These are phyloP conservation scores for Zygosaccharomyces lentus DNA, from an alignment of 805 yeast species.

Conservation along the genomic window DNA sequence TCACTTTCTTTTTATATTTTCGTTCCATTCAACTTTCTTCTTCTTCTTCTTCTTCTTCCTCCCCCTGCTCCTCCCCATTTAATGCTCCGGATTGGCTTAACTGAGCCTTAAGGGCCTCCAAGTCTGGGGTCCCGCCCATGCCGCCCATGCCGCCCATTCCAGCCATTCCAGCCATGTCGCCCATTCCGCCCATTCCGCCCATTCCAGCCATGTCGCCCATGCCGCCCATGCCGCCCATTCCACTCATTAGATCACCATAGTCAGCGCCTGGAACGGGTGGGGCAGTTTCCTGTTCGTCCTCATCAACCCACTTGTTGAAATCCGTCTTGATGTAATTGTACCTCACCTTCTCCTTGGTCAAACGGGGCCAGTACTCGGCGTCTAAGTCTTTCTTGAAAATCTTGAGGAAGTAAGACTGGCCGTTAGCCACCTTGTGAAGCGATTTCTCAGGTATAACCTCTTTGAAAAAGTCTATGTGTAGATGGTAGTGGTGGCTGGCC, in stretches of 20 bases:
- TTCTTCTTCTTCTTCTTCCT: conserved; percentile 32
- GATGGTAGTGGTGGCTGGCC: conserved; percentile 46
- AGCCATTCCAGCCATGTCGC: conserved; percentile 26
- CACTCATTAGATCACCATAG: conserved; percentile 23
- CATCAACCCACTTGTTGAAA: conserved; percentile 97
- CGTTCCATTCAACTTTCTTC: conserved; percentile 18
- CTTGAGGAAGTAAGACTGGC: conserved; percentile 52
- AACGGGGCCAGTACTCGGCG: conserved; percentile 91
- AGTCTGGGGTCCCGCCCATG: conserved; percentile 16
- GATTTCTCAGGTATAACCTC: conserved; percentile 68
- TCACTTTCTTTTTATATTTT: background rate
- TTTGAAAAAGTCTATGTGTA: conserved; percentile 70
- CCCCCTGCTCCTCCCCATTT: conserved; percentile 30
- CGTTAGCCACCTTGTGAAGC: conserved; percentile 48
- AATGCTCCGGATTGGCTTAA: conserved; percentile 32
- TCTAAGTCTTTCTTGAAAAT: conserved; percentile 64
- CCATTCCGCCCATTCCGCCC: conserved; percentile 41
- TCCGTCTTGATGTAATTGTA: conserved; percentile 84
- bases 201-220: conserved; percentile 35
- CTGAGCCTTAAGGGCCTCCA: conserved; percentile 40
- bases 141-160: conserved; percentile 1
- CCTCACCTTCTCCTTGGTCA: conserved; percentile 80
- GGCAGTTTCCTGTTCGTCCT: conserved; percentile 79
- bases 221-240: conserved; percentile 22
- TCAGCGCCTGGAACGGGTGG: conserved; percentile 38